Percentiles rank a stretch among this genome's conserved stretches.
Conservation (phyloP, 495 filamentous ascomycete species). For the Corynascus novoguineensis region DNA sequence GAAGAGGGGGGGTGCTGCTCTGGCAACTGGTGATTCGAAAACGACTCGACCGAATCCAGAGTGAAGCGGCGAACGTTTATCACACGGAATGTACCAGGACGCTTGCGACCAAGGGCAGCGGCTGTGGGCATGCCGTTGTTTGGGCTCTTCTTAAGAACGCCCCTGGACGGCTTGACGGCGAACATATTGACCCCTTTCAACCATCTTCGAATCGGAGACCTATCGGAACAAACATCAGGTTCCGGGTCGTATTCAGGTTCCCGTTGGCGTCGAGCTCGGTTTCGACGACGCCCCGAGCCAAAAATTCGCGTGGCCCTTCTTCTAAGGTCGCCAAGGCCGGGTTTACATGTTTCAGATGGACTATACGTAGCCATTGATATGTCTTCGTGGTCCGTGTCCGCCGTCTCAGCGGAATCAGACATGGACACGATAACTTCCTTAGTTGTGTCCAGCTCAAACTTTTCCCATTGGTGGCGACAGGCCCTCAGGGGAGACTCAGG, state of each 20-base stretch:
- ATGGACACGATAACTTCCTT: neutral
- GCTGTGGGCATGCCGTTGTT: neutral
- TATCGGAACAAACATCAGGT: neutral
- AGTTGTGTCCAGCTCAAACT: neutral
- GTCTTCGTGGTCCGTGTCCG: neutral
- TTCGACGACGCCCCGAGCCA: neutral
- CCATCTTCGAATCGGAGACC: neutral
- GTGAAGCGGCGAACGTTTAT: neutral
- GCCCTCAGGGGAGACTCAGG: neutral
- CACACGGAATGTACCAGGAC: neutral
- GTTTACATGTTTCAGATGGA: neutral
- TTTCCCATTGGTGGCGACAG: neutral
- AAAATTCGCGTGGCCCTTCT: neutral
- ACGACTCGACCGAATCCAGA: neutral
- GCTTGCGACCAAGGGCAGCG: neutral
- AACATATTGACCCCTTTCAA: neutral
- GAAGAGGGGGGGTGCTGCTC: neutral
- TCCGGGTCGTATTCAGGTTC: neutral
- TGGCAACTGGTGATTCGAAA: neutral
- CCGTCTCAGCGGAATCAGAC: neutral
- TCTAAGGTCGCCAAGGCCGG: neutral
- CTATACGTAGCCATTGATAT: neutral
- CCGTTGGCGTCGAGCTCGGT: neutral
- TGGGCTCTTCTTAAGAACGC: neutral
- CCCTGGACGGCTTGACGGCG: neutral